These are phyloP conservation scores for Cordyceps cateniannulata DNA, from an alignment of 2,329 filamentous ascomycete genomes.

Conservation along the genomic window DNA sequence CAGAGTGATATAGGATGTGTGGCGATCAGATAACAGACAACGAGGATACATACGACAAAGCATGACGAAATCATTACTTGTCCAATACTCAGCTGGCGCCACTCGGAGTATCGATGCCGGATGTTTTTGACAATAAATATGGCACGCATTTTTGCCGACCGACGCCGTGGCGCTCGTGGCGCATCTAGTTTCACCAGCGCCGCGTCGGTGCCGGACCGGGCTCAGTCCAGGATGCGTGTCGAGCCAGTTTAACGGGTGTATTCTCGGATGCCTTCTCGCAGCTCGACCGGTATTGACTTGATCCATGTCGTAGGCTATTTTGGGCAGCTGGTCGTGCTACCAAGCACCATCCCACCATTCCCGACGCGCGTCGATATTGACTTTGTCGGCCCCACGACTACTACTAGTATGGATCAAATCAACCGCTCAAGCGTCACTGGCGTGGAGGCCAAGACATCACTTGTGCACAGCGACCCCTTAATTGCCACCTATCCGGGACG, in stretches of 20 bases:
- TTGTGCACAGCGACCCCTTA: neutral
- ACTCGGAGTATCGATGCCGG: neutral
- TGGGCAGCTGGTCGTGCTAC: neutral
- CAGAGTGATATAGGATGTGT: no score
- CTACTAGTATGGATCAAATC: neutral
- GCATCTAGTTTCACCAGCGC: neutral
- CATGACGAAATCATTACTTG: neutral
- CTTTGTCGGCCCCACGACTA: neutral
- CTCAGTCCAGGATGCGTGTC: neutral
- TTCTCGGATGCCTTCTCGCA: neutral
- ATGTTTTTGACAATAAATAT: neutral
- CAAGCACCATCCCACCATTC: neutral
- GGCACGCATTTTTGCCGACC: neutral
- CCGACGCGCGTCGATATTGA: neutral
- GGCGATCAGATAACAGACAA: no score
- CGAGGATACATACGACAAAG: neutral
- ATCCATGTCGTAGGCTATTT: no score
- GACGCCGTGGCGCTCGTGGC: neutral
- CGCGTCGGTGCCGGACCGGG: neutral
- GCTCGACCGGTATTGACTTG: no score
- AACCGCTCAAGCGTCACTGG: neutral
- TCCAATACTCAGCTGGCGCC: neutral
- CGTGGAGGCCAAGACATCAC: neutral
- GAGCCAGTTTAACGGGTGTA: neutral
- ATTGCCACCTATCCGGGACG: neutral